Base-by-base conservation (phyloP, 768 basidiomycete species). In the Boletellus emodensis region DNA sequence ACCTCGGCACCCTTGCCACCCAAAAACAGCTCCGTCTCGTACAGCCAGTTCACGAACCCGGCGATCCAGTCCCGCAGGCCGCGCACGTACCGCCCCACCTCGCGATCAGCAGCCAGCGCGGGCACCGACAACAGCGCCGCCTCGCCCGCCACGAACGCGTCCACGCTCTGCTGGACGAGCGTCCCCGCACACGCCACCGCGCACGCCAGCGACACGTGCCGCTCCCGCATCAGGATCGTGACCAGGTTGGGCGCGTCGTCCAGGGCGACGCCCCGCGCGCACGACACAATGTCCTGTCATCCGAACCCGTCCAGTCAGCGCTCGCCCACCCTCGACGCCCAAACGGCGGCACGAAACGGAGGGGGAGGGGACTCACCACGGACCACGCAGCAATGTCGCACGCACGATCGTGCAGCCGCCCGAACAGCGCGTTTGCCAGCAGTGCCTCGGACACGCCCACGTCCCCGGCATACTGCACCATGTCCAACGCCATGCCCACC, bases 1-100 rank as follows among this genome's bases (percentile, higher is more conserved):
- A 83, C 78, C 61, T 83, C 78, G 36, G 73, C 75, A 0, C 81
- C 81, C 48, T 76, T 77, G 43, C 73, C 73, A 33, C 80, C 81
- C 43, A 86, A 77, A 59, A 77, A 84, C 39, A 82, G 59, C 51
- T 83, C 76, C 0, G 78, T 82, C 64, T 84, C 81, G 56, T 84
- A 86, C 33, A 74, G 52, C 83, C 83, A 85, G 56, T 84, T 77
- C n/a, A 81, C 57, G n/a, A 70, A 72, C 8, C 84, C 84, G 3
- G 75, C 71, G 35, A 85, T 72, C 53, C 74, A 79, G 52, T 83
- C 78, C 33, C 76, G 75, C 26, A 85, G 61, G 7, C 76, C 77
- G n/a, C 67, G 74, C 26, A 80, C 64, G 55, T 80, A 82, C 4
- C 56, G 63, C 18, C 56, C 59, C 24, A 65, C 61, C 44, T 73